These are phyloP conservation scores for Ceratobasidium sp. DNA, from an alignment of 1,284 basidiomycete species.

Conservation along the genomic window DNA sequence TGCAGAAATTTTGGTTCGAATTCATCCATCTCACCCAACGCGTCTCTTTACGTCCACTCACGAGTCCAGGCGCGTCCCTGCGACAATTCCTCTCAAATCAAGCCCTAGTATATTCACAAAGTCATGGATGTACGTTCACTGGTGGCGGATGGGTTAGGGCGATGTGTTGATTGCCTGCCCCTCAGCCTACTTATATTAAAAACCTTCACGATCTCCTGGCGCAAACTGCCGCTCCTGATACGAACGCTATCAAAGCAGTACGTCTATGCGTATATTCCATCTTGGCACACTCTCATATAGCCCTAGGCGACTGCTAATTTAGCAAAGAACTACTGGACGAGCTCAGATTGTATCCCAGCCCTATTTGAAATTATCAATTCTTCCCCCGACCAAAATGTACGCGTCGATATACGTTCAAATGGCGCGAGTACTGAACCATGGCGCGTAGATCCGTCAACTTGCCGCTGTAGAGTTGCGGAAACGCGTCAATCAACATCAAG, in stretches of 20 bases:
- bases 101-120: background rate
- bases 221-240: slow-evolving; percentile 89
- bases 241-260: slow-evolving; percentile 87
- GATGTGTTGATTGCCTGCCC: slow-evolving; percentile 22
- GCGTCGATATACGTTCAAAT: slow-evolving; percentile 2
- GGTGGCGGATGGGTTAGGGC: slow-evolving; percentile 36
- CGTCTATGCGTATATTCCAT: slow-evolving; percentile 55
- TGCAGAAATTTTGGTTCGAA: slow-evolving; percentile 43
- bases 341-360: slow-evolving; percentile 89
- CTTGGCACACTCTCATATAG: slow-evolving; percentile 39
- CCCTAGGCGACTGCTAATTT: slow-evolving; percentile 89
- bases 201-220: slow-evolving; percentile 86
- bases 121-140: slow-evolving; percentile 41
- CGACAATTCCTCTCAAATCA: background rate
- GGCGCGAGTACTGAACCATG: slow-evolving; percentile 41
- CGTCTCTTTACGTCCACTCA: slow-evolving; percentile 22
- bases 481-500: slow-evolving; percentile 85
- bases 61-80: slow-evolving; percentile 42
- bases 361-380: slow-evolving; percentile 90
- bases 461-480: slow-evolving; percentile 99
- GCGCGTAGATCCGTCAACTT: slow-evolving; percentile 89
- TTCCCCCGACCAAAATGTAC: slow-evolving; percentile 75
- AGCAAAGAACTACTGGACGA: slow-evolving; percentile 93
- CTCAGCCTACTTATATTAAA: slow-evolving; percentile 77
- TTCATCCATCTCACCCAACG: slow-evolving; percentile 34